These are phyloP conservation scores for Calonectria naviculata DNA, from an alignment of 2,329 filamentous ascomycete species.

Conservation along the genomic window DNA sequence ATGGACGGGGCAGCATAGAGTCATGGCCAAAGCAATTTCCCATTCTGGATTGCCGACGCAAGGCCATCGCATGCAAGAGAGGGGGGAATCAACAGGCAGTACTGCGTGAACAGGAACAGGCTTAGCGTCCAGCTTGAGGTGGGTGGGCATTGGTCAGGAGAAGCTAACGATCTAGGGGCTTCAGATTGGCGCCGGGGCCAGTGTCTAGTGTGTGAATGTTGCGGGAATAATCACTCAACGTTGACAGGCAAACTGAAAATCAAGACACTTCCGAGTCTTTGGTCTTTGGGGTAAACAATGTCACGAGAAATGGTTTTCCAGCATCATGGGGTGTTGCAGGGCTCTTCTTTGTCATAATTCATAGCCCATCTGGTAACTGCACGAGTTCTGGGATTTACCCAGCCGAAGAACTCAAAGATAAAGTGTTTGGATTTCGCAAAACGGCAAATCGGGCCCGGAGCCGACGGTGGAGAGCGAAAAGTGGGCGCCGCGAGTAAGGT, in stretches of 20 bases:
- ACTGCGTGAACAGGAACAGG: constrained; percentile 45
- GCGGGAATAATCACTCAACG: not conserved
- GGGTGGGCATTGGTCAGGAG: constrained; percentile 21
- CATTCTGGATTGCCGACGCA: not conserved
- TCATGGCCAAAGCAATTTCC: constrained; percentile 34
- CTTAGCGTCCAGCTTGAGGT: constrained; percentile 32
- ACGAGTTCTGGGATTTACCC: not conserved
- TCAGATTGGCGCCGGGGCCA: constrained; percentile 22
- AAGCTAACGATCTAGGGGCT: constrained; percentile 23
- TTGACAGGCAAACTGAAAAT: not conserved
- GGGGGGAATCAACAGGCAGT: not conserved
- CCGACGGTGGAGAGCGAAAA: not conserved
- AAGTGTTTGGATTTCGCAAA: not conserved
- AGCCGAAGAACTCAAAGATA: not conserved
- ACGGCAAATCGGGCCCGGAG: not conserved
- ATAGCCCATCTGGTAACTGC: not conserved
- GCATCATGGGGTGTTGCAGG: not conserved
- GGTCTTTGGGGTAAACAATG: not conserved
- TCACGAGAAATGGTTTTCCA: not conserved
- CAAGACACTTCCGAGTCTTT: not conserved
- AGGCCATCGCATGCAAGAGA: constrained; percentile 5
- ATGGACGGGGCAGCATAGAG: constrained; percentile 12
- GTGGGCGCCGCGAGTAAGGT: too few species aligned
- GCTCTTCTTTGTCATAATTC: not conserved
- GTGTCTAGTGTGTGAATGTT: constrained; percentile 4